A percentile compares a stretch with the other conserved stretches of the same genome.
phyloP scores from a whole-genome alignment of 768 basidiomycete species.

The Calocybe gangraenosa region DNA sequence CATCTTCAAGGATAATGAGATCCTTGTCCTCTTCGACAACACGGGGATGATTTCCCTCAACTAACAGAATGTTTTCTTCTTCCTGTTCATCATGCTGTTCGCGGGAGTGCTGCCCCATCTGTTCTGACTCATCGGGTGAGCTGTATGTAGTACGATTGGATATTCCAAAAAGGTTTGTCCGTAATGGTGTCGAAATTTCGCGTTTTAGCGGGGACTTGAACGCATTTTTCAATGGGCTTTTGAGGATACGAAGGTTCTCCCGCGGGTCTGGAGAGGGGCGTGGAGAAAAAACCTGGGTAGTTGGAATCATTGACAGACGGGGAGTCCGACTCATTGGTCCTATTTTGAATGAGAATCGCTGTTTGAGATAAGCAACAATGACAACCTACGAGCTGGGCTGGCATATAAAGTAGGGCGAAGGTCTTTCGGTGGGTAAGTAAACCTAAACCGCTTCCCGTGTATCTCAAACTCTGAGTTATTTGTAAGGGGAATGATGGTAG shows the following conservation, averaged over 20 bases:
- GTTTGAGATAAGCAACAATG: background rate
- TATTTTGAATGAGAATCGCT: conserved; percentile 4
- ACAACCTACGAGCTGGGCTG: conserved; percentile 43
- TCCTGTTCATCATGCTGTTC: conserved; percentile 36
- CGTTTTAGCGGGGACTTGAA: conserved; percentile 27
- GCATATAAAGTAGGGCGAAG: conserved; percentile 48
- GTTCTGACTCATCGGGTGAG: conserved; percentile 12
- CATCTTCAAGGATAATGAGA: conserved; percentile 68
- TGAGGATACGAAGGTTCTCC: conserved; percentile 61
- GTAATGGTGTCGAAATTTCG: conserved; percentile 4
- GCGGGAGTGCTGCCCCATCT: background rate
- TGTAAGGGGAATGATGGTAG: conserved; percentile 57
- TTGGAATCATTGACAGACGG: conserved; percentile 72
- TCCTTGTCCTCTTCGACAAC: conserved; percentile 70
- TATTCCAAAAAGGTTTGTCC: conserved; percentile 6
- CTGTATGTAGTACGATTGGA: conserved; percentile 2
- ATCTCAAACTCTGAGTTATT: conserved; percentile 69
- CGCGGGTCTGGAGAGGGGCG: conserved; percentile 53
- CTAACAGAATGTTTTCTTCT: conserved; percentile 52
- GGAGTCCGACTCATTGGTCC: conserved; percentile 41
- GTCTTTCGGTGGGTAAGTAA: conserved; percentile 73
- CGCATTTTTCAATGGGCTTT: conserved; percentile 47
- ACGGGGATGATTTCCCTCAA: conserved; percentile 60
- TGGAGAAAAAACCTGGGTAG: conserved; percentile 71
- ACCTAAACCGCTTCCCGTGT: conserved; percentile 65